Evolutionary conservation across 768 basidiomycete species (phyloP), one percentile per base, ranked within the genome.

Genomic region (Kockovaella imperatae): DNA sequence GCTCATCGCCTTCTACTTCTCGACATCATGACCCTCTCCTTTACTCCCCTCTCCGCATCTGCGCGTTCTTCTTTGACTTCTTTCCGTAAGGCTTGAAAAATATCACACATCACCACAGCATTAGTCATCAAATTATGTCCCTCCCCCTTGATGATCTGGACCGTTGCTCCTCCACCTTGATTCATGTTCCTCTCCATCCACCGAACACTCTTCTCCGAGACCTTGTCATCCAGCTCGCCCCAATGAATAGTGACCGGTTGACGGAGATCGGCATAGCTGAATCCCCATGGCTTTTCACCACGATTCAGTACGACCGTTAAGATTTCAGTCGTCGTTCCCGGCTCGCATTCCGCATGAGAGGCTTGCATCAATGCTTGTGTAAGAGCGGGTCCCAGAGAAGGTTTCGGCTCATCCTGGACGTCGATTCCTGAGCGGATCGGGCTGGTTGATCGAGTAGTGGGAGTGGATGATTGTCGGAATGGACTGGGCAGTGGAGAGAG

Each of bases 61-160:
- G 29, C 14, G n/a, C n/a, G n/a, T 34, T 36, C 17, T 28, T 7
- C 47, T 17, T 28, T 7, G 7, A 31, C 53, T 24, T 64, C 62
- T 40, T 50, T 42, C 6, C 52, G 54, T 29, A 74, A 50, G 32
- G 53, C 55, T 43, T 69, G 57, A 45, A 74, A 62, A 1, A 71
- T 68, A 8, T 69, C 62, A 32, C 62, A 45, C 64, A 74, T 68
- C 41, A 70, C 67, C 28, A 28, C 29, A 24, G 52, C 85, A 67
- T 83, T 83, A 72, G 89, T 95, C 87, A 99, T 88, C 45, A 99
- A 75, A 42, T 82, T 83, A 70, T 99, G 93, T 58, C 89, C 89
- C 17, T 87, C 91, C 30, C 86, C 86, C 60, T 79, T 81, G 45
- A 91, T 81, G 34, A 95, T 82, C 61, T 82, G 80, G 30, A 99